phyloP scores from a whole-genome alignment of 2,329 filamentous ascomycete species.

The Fusarium napiforme region DNA sequence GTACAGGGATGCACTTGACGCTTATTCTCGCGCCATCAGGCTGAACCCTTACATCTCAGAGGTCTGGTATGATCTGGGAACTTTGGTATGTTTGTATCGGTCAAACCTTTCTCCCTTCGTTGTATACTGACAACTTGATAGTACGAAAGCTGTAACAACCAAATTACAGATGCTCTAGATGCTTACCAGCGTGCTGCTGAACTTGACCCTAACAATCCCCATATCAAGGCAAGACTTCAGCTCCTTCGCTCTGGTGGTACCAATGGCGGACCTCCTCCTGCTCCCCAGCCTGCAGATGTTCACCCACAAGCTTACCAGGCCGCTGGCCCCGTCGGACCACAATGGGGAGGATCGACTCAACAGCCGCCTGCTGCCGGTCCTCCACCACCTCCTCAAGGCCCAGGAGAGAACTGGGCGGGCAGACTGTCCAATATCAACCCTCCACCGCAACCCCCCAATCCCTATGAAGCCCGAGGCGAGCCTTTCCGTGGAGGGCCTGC shows the following conservation, averaged over 20 bases:
- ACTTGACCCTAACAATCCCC: constrained; percentile 89
- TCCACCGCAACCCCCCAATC: constrained; percentile 80
- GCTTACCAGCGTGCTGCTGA: constrained; percentile 95
- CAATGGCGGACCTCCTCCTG: constrained; percentile 77
- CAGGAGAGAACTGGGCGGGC: constrained; percentile 67
- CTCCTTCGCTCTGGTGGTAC: constrained; percentile 84
- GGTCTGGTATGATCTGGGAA: constrained; percentile 98
- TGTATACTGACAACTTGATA: constrained; percentile 54
- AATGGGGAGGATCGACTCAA: constrained; percentile 85
- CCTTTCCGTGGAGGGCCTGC: constrained; percentile 74
- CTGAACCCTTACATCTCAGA: constrained; percentile 98
- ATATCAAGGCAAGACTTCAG: constrained; percentile 95
- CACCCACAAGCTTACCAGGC: constrained; percentile 94
- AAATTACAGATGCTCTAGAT: constrained; percentile 94
- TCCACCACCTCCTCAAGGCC: constrained; percentile 69
- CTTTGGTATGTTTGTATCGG: constrained; percentile 73
- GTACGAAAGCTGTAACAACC: constrained; percentile 99
- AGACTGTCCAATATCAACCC: constrained; percentile 83
- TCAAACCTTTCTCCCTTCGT: not conserved
- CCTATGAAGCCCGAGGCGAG: constrained; percentile 79
- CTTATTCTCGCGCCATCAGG: constrained; percentile 95
- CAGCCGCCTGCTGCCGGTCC: constrained; percentile 63
- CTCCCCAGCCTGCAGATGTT: constrained; percentile 93
- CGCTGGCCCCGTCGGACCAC: constrained; percentile 82
- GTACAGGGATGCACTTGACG: constrained; percentile 96